Conservation (phyloP, 2,329 filamentous ascomycete species). For the Claviceps capensis region DNA sequence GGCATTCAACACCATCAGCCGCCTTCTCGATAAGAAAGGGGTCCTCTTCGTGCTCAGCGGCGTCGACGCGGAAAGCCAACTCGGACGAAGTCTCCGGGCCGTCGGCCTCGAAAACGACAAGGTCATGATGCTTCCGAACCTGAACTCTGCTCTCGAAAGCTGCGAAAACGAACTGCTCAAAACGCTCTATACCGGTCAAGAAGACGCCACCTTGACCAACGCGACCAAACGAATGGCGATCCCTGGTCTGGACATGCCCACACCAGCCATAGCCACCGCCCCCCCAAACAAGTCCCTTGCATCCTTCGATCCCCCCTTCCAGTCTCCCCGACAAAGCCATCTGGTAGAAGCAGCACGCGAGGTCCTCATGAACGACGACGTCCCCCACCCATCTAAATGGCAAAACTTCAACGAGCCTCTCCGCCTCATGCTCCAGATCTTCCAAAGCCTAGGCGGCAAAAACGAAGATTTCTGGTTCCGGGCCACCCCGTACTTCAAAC, state of each 20-base stretch:
- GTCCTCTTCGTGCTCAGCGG: slow-evolving; percentile 76
- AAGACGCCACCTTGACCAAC: slow-evolving; percentile 38
- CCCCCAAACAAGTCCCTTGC: slow-evolving; percentile 16
- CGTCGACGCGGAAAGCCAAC: slow-evolving; percentile 58
- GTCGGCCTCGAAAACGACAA: slow-evolving; percentile 68
- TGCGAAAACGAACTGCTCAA: slow-evolving; percentile 92
- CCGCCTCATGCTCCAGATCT: slow-evolving; percentile 86
- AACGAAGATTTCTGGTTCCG: slow-evolving; percentile 96
- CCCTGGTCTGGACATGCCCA: slow-evolving; percentile 35
- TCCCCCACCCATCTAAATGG: slow-evolving; percentile 53
- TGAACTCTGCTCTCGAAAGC: slow-evolving; percentile 85
- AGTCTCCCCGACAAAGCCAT: slow-evolving; percentile 68
- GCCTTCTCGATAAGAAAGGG: slow-evolving; percentile 62
- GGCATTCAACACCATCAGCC: slow-evolving; percentile 84
- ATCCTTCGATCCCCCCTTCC: slow-evolving; percentile 35
- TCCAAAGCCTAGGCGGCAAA: slow-evolving; percentile 70
- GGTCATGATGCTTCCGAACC: slow-evolving; percentile 70
- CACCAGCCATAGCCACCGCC: slow-evolving; percentile 10
- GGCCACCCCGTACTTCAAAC: slow-evolving; percentile 60
- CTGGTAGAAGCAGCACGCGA: slow-evolving; percentile 66
- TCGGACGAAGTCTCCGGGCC: slow-evolving; percentile 67
- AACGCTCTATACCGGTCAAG: slow-evolving; percentile 59
- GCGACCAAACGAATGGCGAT: slow-evolving; percentile 28
- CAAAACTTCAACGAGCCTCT: slow-evolving; percentile 80
- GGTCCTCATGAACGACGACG: slow-evolving; percentile 55